phyloP scores from a whole-genome alignment of 495 filamentous ascomycete species.

The Aspergillus heteromorphus region DNA sequence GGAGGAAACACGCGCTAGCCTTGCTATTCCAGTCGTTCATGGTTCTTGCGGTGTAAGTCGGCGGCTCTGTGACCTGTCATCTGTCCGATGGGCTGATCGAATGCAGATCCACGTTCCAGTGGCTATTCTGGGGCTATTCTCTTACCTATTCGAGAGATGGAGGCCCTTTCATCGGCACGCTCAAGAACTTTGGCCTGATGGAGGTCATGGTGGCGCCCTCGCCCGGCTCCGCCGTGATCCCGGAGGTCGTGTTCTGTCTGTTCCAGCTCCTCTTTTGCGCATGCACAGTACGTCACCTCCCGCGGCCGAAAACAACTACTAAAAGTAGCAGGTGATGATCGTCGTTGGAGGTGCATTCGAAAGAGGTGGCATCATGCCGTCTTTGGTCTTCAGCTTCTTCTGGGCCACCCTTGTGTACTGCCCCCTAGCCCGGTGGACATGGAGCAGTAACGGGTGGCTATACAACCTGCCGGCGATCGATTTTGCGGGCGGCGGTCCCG shows the following conservation, averaged over 20 bases:
- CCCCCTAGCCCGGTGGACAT: slow-evolving; percentile 56
- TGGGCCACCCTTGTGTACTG: slow-evolving; percentile 59
- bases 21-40: slow-evolving; percentile 55
- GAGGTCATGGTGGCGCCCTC: slow-evolving; percentile 48
- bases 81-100: background rate
- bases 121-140: slow-evolving; percentile 57
- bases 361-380: slow-evolving; percentile 50
- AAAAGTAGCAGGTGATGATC: slow-evolving; percentile 36
- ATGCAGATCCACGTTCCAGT: slow-evolving; percentile 44
- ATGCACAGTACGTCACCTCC: slow-evolving; percentile 38
- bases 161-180: slow-evolving; percentile 49
- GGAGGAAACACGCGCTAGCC: slow-evolving; percentile 52
- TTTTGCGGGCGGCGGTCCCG: slow-evolving; percentile 53
- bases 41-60: slow-evolving; percentile 38
- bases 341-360: slow-evolving; percentile 52
- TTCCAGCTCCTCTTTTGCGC: slow-evolving; percentile 56
- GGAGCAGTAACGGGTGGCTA: slow-evolving; percentile 55
- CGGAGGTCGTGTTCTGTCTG: slow-evolving; percentile 53
- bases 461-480: slow-evolving; percentile 51
- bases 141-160: slow-evolving; percentile 47
- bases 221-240: slow-evolving; percentile 41
- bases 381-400: slow-evolving; percentile 51
- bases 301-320: background rate
- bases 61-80: background rate
- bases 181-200: slow-evolving; percentile 51